A percentile compares a stretch with the other conserved stretches of the same genome.
These are phyloP conservation scores for Tieghemostelium lacteum DNA, from an alignment of 78 protist species.

Conservation along the genomic window DNA sequence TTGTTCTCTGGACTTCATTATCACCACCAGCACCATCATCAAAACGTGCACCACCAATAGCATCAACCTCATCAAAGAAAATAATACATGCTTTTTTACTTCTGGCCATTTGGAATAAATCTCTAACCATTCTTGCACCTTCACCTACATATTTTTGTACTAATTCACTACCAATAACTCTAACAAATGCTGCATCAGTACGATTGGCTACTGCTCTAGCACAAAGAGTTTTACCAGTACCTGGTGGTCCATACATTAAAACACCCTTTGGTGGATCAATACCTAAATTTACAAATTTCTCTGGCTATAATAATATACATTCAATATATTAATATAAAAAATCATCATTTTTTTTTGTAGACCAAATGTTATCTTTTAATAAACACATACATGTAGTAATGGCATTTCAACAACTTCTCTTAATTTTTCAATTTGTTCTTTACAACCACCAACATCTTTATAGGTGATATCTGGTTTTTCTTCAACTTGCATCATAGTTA, in stretches of 20 bases:
- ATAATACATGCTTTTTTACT: slow-evolving; percentile 98
- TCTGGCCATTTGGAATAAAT: slow-evolving; percentile 99
- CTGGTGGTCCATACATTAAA: slow-evolving; percentile 98
- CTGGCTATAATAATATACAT: slow-evolving; percentile 90
- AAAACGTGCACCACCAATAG: slow-evolving; percentile 98
- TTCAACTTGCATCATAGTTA: slow-evolving; percentile 99
- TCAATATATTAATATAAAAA: background rate
- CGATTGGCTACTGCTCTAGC: slow-evolving; percentile 99
- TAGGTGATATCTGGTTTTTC: slow-evolving; percentile 99
- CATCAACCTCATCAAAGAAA: slow-evolving; percentile 99
- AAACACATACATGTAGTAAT: slow-evolving; percentile 90
- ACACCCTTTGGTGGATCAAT: slow-evolving; percentile 99
- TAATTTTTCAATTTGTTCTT: slow-evolving; percentile 98
- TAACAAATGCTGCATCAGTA: slow-evolving; percentile 99
- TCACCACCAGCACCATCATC: slow-evolving; percentile 99
- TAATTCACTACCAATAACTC: slow-evolving; percentile 99
- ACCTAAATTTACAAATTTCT: slow-evolving; percentile 97
- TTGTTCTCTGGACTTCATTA: slow-evolving; percentile 99
- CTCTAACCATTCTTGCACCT: slow-evolving; percentile 99
- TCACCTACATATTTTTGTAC: slow-evolving; percentile 99
- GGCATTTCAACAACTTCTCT: slow-evolving; percentile 99
- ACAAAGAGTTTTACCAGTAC: slow-evolving; percentile 99
- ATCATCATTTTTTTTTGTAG: background rate
- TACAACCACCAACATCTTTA: slow-evolving; percentile 99
- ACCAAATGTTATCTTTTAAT: too few species aligned